Conservation (phyloP, 1,284 basidiomycete genomes). For the Termitomyces sp. region DNA sequence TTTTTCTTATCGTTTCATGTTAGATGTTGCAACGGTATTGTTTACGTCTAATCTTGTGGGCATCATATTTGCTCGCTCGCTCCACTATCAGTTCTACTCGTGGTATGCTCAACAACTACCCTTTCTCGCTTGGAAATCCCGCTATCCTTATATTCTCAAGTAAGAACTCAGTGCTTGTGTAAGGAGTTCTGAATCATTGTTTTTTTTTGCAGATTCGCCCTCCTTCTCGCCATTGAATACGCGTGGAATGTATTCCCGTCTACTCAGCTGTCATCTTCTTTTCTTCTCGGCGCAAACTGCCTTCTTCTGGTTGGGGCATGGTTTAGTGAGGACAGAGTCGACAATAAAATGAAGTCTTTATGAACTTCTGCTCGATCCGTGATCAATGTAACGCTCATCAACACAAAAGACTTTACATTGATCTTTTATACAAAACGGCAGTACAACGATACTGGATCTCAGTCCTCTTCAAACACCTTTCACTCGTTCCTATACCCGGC, state of each 20-base stretch:
- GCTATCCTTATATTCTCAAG: slow-evolving; percentile 59
- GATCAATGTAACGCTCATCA: too few relatives aligned
- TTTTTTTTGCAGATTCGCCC: slow-evolving; percentile 42
- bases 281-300: slow-evolving; percentile 56
- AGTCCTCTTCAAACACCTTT: background rate
- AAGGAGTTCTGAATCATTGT: background rate
- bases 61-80: slow-evolving; percentile 87
- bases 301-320: slow-evolving; percentile 63
- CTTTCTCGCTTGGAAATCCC: slow-evolving; percentile 74
- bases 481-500: background rate
- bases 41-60: slow-evolving; percentile 94
- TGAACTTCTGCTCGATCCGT: background rate
- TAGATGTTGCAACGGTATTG: slow-evolving; percentile 79
- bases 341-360: slow-evolving; percentile 8
- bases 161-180: slow-evolving; percentile 31
- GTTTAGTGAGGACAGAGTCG: slow-evolving; percentile 25
- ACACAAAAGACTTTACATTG: background rate
- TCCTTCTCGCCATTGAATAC: slow-evolving; percentile 72
- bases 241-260: slow-evolving; percentile 88
- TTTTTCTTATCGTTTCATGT: slow-evolving; percentile 8
- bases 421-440: background rate
- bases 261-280: slow-evolving; percentile 62
- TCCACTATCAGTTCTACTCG: slow-evolving; percentile 98
- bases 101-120: slow-evolving; percentile 98
- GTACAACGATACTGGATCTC: background rate